Evolutionary conservation across 2,329 filamentous ascomycete species (phyloP), one percentile per base, ranked within the genome.

Genomic region (Talaromyces pinophilus): DNA sequence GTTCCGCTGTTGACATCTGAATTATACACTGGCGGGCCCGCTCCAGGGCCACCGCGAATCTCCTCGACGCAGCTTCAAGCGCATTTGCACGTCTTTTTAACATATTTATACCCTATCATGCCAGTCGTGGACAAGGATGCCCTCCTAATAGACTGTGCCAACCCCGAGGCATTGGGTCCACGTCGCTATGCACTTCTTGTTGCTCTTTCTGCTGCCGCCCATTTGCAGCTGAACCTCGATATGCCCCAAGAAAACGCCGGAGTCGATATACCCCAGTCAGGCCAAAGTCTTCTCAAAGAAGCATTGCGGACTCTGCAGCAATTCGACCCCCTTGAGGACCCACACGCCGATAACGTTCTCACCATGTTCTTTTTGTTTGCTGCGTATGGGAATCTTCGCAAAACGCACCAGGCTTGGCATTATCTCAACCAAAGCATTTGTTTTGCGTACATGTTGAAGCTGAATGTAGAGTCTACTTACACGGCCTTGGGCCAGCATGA

Each of bases 381-480:
- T 52, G 59, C 59, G 17, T 62, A 62, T 62, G 59, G 59, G 10
- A 62, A 62, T 25, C 59, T 62, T 8, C 59, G 28, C 59, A 48
- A 50, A 28, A 30, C 28, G 10, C 17, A 62, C 19, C 59, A 35
- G n/a, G 59, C 59, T n/a, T 62, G 59, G 59, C 25, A 62, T 25
- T 62, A 19, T 38, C 59, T 62, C 44, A 62, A 62, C 11, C 59
- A 62, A 62, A 62, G 59, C 25, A 62, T 62, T 22, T 62, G 17
- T 50, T 62, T 62, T 15, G 59, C 40, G 1, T 62, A 62, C 17
- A 62, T 38, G 15, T 50, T 62, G 59, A 50, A 38, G 30, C 11
- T 62, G 44, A 48, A 62, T 62, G 33, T 50, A 48, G 59, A 62
- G 17, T 62, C 59, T 35, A 62, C 59, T 7, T 62, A 62, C n/a